Conservation (phyloP, 2,329 filamentous ascomycete genomes). For the Intubia oerlemansii region DNA sequence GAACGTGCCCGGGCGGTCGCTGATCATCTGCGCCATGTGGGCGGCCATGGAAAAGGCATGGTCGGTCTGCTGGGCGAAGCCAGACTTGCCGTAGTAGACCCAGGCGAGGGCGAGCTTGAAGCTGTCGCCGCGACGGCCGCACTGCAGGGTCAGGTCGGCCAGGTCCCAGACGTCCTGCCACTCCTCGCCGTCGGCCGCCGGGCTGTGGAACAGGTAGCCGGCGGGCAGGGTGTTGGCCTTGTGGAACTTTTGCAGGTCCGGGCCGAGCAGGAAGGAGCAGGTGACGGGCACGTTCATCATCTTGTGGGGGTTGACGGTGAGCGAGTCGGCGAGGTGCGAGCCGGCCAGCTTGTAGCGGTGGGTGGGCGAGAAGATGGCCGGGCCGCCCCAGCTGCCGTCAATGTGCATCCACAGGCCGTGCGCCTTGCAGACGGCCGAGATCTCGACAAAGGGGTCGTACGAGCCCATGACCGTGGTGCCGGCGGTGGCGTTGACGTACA, state of each 20-base stretch:
- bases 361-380: slow-evolving; percentile 52
- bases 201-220: slow-evolving; percentile 59
- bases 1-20: slow-evolving; percentile 32
- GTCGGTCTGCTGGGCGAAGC: slow-evolving; percentile 51
- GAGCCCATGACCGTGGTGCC: slow-evolving; percentile 85
- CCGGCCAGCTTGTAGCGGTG: slow-evolving; percentile 47
- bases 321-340: slow-evolving; percentile 51
- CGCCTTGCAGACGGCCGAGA: slow-evolving; percentile 47
- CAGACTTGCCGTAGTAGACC: slow-evolving; percentile 66
- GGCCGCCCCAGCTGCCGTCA: slow-evolving; percentile 79
- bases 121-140: slow-evolving; percentile 65
- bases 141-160: slow-evolving; percentile 83
- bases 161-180: slow-evolving; percentile 56
- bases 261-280: slow-evolving; percentile 69
- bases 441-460: slow-evolving; percentile 57
- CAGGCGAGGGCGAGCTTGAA: slow-evolving; percentile 77
- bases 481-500: slow-evolving; percentile 90
- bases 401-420: slow-evolving; percentile 79
- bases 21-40: slow-evolving; percentile 42
- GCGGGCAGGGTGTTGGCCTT: slow-evolving; percentile 69
- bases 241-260: slow-evolving; percentile 59
- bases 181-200: slow-evolving; percentile 10
- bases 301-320: slow-evolving; percentile 90
- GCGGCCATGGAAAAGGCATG: slow-evolving; percentile 50
- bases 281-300: slow-evolving; percentile 87